Base-by-base conservation (phyloP, 192 early-diverging fungal species). In the Entophlyctis luteolus region DNA sequence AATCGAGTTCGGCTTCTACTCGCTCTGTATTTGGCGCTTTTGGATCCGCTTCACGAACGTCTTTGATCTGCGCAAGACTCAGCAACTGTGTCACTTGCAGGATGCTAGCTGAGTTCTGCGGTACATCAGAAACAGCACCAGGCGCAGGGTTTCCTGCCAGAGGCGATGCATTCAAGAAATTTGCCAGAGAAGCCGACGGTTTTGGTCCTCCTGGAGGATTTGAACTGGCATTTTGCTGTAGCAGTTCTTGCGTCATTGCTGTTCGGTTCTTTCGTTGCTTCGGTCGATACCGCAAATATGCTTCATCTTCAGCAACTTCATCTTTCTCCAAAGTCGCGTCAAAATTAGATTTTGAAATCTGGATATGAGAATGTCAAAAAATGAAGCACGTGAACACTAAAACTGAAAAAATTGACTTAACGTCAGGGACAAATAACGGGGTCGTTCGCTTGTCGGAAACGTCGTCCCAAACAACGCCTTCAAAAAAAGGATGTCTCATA, bases 301-400 rank as follows among this genome's bases (percentile, higher is more conserved):
- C 48, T 4, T 88, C 88, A 37, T 91, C 89, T 46, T 86, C 72
- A 23, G 87, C 73, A 5, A 88, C 56, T 56, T 91, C 89, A 62
- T 90, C 89, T 1, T 90, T 62, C 48, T 91, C 90, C n/a, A n/a
- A n/a, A 55, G 82, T 85, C 0, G 82, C 88, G 49, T 91, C 90
- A 76, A 91, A 91, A 71, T 91, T 91, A 25, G 81, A 74, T 23
- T 38, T 72, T 37, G 25, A 57, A 35, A 25, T 50, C 68, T 48
- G 28, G 25, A 31, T 14, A 36, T 6, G 18, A 6, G 3, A 12
- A 65, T 0, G 33, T 6, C 6, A 10, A 10, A 10, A 23, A 31
- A 35, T 18, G 31, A 48, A 48, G n/a, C n/a, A n/a, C n/a, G n/a
- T n/a, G n/a, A 22, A 42, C n/a, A 58, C 29, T 32, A 0, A 27